A percentile compares a stretch with the other conserved stretches of the same genome.
phyloP scores from a whole-genome alignment of 2,329 filamentous ascomycete species.

The Calonectria crousiana region DNA sequence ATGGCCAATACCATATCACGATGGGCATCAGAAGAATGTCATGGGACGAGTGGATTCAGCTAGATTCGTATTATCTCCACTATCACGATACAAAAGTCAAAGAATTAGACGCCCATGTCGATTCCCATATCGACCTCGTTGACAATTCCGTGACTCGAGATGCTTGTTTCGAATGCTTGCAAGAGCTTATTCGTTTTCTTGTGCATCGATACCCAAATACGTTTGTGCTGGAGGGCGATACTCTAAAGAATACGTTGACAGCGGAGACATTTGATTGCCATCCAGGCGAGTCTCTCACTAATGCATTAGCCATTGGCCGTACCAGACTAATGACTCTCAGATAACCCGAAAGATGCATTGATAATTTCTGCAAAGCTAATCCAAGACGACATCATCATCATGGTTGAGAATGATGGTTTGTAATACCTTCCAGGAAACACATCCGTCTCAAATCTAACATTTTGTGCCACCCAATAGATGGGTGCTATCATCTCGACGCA shows the following conservation, averaged over 20 bases:
- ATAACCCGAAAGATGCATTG: constrained; percentile 29
- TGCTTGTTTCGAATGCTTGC: constrained; percentile 32
- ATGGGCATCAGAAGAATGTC: constrained; percentile 36
- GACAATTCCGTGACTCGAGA: constrained; percentile 29
- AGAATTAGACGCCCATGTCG: constrained; percentile 28
- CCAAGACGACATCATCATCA: constrained; percentile 33
- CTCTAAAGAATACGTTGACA: constrained; percentile 22
- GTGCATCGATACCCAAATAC: constrained; percentile 31
- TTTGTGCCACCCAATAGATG: constrained; percentile 5
- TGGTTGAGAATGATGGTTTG: constrained; percentile 34
- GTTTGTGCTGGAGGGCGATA: not conserved
- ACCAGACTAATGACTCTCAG: constrained; percentile 10
- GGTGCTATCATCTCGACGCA: constrained; percentile 31
- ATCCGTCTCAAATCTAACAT: not conserved
- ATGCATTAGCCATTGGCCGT: accelerated
- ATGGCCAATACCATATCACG: constrained; percentile 31
- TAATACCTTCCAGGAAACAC: accelerated
- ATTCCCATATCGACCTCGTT: constrained; percentile 32
- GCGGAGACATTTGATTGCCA: constrained; percentile 26
- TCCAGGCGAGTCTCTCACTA: not conserved
- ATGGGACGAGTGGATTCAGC: constrained; percentile 38
- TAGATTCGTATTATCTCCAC: constrained; percentile 34
- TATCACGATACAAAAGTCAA: constrained; percentile 34
- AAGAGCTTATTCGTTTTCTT: constrained; percentile 27
- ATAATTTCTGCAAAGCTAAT: constrained; percentile 30